Evolutionary conservation across 768 basidiomycete species (phyloP), one percentile per base, ranked within the genome.

Genomic region (Favolaschia claudopus): DNA sequence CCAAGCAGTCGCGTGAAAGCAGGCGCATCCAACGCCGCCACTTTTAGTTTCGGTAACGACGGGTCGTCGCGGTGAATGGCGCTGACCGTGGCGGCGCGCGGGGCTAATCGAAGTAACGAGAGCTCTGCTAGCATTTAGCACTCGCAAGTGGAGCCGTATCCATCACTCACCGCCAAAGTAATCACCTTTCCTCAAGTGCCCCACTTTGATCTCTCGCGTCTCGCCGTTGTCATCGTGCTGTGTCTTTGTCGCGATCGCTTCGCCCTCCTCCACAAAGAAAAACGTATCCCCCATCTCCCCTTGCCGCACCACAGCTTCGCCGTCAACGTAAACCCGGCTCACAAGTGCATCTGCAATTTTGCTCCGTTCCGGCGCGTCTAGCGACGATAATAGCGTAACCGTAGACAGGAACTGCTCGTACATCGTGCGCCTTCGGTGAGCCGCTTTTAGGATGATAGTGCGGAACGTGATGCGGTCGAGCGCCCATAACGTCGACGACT

Each of bases 381-480:
- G 85, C 8, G 93, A 91, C 28, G 91, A 86, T 39, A 99, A 82
- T 42, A 99, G 84, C 2, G 89, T 86, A 15, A 98, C 96, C 8
- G 90, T 92, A n/a, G 88, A 86, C 54, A 99, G 79, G 83, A 99
- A 99, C 32, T 89, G 85, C 73, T 99, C 97, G 73, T 99, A 99
- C 91, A 97, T 96, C 66, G 92, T 92, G 49, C 96, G 82, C 65
- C 95, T 88, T 55, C 91, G 83, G 66, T 95, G 91, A 31, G 95
- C 94, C 49, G 93, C 89, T 74, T 95, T 95, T 60, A 99, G 83
- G 50, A 99, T 91, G 76, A 99, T 98, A 7, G 95, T 97, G 42
- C 97, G 88, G 89, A 99, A 99, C 4, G 96, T 99, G 67, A 96
- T 95, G 55, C 97, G 91, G 77, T 99, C 97, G 64, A 99, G 82